Conservation (phyloP, 1,284 basidiomycete genomes). For the Coniferiporia weirii region DNA sequence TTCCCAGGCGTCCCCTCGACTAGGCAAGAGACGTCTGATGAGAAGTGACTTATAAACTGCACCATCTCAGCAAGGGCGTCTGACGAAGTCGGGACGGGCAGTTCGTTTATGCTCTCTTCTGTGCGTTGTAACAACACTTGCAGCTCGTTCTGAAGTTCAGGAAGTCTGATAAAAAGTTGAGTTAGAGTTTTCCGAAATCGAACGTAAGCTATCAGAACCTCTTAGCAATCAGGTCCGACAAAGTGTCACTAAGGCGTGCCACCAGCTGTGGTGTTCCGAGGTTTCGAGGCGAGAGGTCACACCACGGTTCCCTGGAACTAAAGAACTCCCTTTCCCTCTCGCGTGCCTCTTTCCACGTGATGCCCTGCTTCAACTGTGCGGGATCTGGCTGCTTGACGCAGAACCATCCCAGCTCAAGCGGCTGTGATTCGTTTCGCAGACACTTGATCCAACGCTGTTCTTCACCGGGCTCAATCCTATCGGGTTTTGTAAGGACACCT, state of each 20-base stretch:
- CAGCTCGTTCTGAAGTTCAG: slow-evolving; percentile 50
- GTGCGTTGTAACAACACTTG: slow-evolving; percentile 40
- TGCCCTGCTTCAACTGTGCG: slow-evolving; percentile 30
- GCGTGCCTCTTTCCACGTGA: slow-evolving; percentile 58
- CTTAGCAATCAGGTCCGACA: slow-evolving; percentile 54
- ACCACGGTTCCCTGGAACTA: slow-evolving; percentile 50
- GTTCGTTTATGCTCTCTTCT: slow-evolving; percentile 28
- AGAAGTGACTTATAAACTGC: slow-evolving; percentile 41
- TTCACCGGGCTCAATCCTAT: slow-evolving; percentile 61
- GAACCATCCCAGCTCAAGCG: slow-evolving; percentile 62
- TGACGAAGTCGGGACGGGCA: slow-evolving; percentile 49
- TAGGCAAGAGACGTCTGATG: slow-evolving; percentile 37
- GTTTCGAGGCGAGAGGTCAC: slow-evolving; percentile 41
- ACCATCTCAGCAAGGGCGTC: slow-evolving; percentile 55
- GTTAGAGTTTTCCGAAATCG: slow-evolving; percentile 20
- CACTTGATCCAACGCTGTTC: slow-evolving; percentile 55
- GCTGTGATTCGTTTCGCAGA: slow-evolving; percentile 50
- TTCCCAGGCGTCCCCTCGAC: slow-evolving; percentile 47
- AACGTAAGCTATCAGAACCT: slow-evolving; percentile 28
- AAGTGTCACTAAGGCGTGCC: slow-evolving; percentile 45
- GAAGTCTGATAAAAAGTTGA: slow-evolving; percentile 43
- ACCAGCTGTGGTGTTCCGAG: slow-evolving; percentile 53
- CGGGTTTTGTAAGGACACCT: slow-evolving; percentile 80
- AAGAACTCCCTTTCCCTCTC: slow-evolving; percentile 66
- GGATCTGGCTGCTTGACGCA: slow-evolving; percentile 65